Percentiles rank a stretch among this genome's conserved stretches.
phyloP scores from a whole-genome alignment of 1,284 basidiomycete species.

The Cronartium ribicola region DNA sequence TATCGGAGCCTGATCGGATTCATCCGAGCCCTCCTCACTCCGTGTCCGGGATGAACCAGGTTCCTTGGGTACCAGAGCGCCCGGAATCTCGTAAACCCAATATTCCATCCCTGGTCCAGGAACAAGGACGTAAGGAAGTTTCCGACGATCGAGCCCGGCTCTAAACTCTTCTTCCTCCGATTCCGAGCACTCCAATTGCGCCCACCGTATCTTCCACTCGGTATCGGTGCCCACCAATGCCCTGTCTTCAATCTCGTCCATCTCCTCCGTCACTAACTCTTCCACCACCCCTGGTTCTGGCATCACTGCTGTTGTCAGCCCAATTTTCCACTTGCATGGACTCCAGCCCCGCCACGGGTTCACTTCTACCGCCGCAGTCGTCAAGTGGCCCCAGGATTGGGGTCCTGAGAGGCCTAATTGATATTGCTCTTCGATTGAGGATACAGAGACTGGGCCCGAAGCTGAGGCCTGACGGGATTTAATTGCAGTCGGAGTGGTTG shows the following conservation, averaged over 20 bases:
- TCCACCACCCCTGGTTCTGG: background rate
- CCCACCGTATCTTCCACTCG: conserved; percentile 38
- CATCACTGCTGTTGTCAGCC: background rate
- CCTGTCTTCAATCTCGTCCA: conserved; percentile 2
- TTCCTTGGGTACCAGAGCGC: conserved; percentile 12
- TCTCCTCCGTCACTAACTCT: background rate
- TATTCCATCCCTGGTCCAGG: background rate
- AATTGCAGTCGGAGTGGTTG: background rate
- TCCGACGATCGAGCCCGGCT: background rate
- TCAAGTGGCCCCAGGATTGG: conserved; percentile 10
- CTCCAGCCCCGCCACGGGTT: conserved; percentile 26
- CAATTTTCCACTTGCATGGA: conserved; percentile 35
- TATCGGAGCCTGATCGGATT: background rate
- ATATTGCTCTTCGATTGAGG: conserved; percentile 14
- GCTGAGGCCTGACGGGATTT: background rate
- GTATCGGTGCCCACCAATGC: background rate
- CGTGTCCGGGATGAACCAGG: background rate
- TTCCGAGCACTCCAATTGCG: background rate
- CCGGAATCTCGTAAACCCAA: conserved; percentile 33
- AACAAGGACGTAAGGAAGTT: conserved; percentile 13
- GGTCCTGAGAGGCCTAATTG: conserved; percentile 22
- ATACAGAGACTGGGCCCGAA: background rate
- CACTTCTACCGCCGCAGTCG: conserved; percentile 12
- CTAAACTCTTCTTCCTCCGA: background rate
- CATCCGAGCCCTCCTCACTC: background rate